Percentiles rank a stretch among this genome's conserved stretches.
These are phyloP conservation scores for Aspergillus japonicus DNA, from an alignment of 2,329 filamentous ascomycete genomes.

Conservation along the genomic window DNA sequence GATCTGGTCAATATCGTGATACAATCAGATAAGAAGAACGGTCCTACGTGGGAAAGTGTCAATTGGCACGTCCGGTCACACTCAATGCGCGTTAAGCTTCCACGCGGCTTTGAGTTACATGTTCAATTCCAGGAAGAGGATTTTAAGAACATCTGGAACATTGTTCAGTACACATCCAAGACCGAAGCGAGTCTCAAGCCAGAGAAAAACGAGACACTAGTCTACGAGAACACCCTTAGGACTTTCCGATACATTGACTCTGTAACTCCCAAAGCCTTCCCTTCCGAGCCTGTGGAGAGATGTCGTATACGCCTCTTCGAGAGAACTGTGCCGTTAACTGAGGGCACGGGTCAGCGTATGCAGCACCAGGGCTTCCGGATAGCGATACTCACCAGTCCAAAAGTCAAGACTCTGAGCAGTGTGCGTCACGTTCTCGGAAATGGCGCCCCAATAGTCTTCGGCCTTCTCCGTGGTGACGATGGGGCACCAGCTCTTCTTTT, in stretches of 20 bases:
- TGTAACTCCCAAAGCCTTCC: conserved; percentile 69
- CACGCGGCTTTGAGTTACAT: conserved; percentile 71
- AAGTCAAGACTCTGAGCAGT: conserved; percentile 73
- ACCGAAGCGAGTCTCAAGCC: conserved; percentile 70
- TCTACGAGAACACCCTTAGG: conserved; percentile 68
- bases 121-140: conserved; percentile 73
- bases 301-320: conserved; percentile 78
- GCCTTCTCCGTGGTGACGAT: conserved; percentile 70
- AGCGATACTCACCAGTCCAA: conserved; percentile 72
- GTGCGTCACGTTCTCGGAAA: conserved; percentile 69
- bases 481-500: conserved; percentile 69
- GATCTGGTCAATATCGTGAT: conserved; percentile 73
- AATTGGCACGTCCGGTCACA: conserved; percentile 70
- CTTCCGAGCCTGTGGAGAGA: conserved; percentile 67
- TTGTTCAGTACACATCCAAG: conserved; percentile 80
- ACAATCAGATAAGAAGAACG: conserved; percentile 64
- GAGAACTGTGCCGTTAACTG: conserved; percentile 63
- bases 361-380: conserved; percentile 79
- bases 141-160: conserved; percentile 74
- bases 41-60: conserved; percentile 78
- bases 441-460: conserved; percentile 70
- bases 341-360: conserved; percentile 69
- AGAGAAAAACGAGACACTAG: conserved; percentile 65
- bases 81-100: conserved; percentile 67
- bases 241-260: conserved; percentile 81